Percentiles rank a stretch among this genome's conserved stretches.
Conservation (phyloP, 2,329 filamentous ascomycete genomes). For the Gnomoniopsis smithogilvyi region DNA sequence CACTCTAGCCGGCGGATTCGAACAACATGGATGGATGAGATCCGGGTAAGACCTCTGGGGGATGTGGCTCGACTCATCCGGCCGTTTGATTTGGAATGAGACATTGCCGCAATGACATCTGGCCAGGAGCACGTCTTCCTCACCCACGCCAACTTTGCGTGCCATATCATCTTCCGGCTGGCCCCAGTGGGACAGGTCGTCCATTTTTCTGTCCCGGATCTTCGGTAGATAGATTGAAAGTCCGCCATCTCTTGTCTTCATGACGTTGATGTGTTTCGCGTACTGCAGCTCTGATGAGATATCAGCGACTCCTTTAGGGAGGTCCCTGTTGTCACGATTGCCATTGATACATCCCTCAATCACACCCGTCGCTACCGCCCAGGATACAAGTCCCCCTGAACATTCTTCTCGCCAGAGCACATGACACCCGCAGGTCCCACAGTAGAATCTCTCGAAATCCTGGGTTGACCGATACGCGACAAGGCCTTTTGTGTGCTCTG, state of each 20-base stretch:
- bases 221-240: not conserved
- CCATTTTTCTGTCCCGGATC: not conserved
- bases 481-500: constrained; percentile 20
- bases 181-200: not conserved
- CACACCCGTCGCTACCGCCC: not conserved
- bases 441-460: constrained; percentile 32
- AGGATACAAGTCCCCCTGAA: not conserved
- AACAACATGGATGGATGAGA: constrained; percentile 45
- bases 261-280: not conserved
- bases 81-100: not conserved
- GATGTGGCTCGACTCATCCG: constrained; percentile 33
- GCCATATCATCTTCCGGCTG: not conserved
- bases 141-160: not conserved
- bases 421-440: constrained; percentile 38
- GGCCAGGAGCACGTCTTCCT: not conserved
- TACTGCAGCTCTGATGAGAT: not conserved
- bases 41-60: constrained; percentile 51
- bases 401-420: constrained; percentile 27
- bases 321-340: not conserved
- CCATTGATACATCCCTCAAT: not conserved
- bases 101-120: not conserved
- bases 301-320: not conserved
- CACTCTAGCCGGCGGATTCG: constrained; percentile 24
- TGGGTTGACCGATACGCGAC: not conserved
- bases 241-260: not conserved